Base-by-base conservation (phyloP, 441 rosid genomes). In the Populus hybrid region DNA sequence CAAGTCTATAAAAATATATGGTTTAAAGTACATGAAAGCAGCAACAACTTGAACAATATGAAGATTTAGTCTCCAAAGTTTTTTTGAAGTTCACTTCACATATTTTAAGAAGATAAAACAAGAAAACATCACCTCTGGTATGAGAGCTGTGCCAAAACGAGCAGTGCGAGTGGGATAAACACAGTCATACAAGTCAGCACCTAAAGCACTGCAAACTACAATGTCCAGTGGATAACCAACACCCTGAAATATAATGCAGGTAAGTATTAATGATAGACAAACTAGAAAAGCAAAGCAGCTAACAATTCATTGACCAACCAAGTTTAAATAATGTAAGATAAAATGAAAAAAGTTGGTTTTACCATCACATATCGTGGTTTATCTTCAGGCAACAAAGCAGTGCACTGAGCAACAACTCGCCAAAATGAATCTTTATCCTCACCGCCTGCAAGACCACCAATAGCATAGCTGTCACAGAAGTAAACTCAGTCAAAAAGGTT, bases 291-390 rank as follows among this genome's bases (percentile, higher is more conserved):
- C 16, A 63, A 34, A 75, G 36, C 23, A 16, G 18, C 18, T n/a
- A 30, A 23, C 40, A 9, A 18, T 53, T 69, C 28, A 42, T 61
- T 35, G 18, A 42, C 34, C 12, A 35, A 50, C 40, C 28, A 23
- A 23, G 66, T 57, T 64, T 40, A 68, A 70, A 71, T 30, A 64
- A 74, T 46, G 14, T 3, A 76, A 57, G 19, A 12, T 53, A 79
- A 70, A 72, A 53, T 40, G 72, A 78, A 11, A 67, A 28, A 72
- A 35, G 21, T 71, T 61, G 67, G 64, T 26, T 79, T 9, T 82
- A 92, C 94, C 97, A 91, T 89, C 59, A 92, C 95, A 87, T 92
- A 91, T 82, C 95, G 87, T 11, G 97, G 95, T 86, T 92, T 92
- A 79, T 92, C 87, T 77, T 89, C 95, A 63, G 94, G 95, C 84